Percentiles rank a stretch among this genome's conserved stretches.
Conservation (phyloP, 176 grass and related monocot species). For the Oryza longistaminata region DNA sequence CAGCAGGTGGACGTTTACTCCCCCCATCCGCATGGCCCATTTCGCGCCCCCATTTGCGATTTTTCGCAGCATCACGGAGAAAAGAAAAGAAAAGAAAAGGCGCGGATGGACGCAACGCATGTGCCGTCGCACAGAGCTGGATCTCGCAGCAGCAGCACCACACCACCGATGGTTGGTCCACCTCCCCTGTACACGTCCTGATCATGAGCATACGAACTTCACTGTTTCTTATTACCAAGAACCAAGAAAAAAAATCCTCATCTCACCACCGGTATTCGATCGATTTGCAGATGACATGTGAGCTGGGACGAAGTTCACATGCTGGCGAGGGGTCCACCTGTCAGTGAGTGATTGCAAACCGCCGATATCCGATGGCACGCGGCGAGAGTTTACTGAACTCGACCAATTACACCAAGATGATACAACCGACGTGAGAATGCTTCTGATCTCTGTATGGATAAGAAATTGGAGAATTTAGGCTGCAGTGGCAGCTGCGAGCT, state of each 20-base stretch:
- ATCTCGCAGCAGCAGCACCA: constrained; percentile 15
- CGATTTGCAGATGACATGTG: background rate
- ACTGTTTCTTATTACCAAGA: background rate
- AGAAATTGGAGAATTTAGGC: background rate
- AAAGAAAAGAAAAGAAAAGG: background rate
- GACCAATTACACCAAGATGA: too few relatives aligned
- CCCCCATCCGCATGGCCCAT: too few relatives aligned
- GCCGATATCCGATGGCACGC: background rate
- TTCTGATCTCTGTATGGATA: too few relatives aligned
- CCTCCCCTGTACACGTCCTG: background rate
- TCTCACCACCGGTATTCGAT: background rate
- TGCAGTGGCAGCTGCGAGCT: background rate
- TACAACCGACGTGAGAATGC: too few relatives aligned
- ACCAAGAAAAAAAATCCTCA: background rate
- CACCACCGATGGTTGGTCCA: background rate
- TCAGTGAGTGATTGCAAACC: background rate
- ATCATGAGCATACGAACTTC: background rate
- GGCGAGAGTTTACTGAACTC: too few relatives aligned
- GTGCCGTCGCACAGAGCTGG: constrained; percentile 27
- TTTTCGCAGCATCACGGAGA: background rate
- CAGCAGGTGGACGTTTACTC: background rate
- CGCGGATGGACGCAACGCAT: background rate
- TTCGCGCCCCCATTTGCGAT: background rate
- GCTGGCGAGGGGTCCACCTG: background rate
- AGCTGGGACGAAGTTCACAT: background rate